Evolutionary conservation across 768 basidiomycete species (phyloP).

Genomic region (Lactifluus hygrophoroides): DNA sequence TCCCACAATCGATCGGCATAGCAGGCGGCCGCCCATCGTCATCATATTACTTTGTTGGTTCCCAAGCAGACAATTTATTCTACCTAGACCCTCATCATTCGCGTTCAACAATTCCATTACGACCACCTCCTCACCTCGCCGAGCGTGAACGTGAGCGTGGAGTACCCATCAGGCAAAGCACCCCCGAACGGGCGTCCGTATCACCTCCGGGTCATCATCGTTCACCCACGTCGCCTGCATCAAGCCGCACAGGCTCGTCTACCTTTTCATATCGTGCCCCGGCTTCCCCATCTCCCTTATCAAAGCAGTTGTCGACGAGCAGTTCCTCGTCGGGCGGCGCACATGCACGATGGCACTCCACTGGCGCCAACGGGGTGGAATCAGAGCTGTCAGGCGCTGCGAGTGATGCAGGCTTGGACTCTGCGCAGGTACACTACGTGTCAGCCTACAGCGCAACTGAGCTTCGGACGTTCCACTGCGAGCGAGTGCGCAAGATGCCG

Average conservation of each 20-base stretch:
- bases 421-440: conserved; percentile 53
- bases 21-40: conserved; percentile 95
- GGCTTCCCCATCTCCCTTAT: conserved; percentile 54
- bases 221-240: conserved; percentile 21
- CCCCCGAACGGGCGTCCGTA: conserved; percentile 5
- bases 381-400: conserved; percentile 6
- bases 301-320: conserved; percentile 48
- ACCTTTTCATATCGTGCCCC: conserved; percentile 51
- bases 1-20: conserved; percentile 94
- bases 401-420: conserved; percentile 27
- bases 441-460: conserved; percentile 66
- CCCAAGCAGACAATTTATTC: conserved; percentile 81
- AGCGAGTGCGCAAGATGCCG: conserved; percentile 94
- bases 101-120: conserved; percentile 65
- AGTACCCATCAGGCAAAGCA: conserved; percentile 12
- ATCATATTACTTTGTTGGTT: conserved; percentile 95
- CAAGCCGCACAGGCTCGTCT: conserved; percentile 24
- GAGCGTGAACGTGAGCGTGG: conserved; percentile 4
- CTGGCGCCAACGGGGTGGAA: conserved; percentile 30
- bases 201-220: conserved; percentile 22
- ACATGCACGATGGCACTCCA: conserved; percentile 28
- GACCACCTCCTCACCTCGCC: conserved; percentile 35
- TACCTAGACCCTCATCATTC: conserved; percentile 78
- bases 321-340: conserved; percentile 29
- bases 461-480: conserved; percentile 89